phyloP scores from a whole-genome alignment of 2,329 filamentous ascomycete genomes.

The Pleoardoris graminearum region DNA sequence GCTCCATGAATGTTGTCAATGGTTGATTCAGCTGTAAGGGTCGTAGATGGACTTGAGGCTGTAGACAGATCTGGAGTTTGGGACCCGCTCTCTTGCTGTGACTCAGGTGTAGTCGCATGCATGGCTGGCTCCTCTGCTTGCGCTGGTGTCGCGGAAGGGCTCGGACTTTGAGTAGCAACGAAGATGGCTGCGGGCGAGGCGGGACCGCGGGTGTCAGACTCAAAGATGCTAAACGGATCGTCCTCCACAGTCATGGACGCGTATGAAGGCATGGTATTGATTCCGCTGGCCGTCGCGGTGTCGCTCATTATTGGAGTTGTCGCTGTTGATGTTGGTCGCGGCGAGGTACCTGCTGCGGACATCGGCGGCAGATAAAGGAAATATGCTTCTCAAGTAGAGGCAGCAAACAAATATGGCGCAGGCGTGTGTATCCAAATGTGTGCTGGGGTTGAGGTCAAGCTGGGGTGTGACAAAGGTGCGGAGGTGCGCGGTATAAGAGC shows the following conservation, averaged over 20 bases:
- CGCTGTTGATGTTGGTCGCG: background rate
- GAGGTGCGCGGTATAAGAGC: background rate
- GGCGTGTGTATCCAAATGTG: background rate
- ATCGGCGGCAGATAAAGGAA: background rate
- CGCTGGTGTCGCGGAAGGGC: background rate
- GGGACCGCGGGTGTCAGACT: background rate
- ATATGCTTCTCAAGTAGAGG: background rate
- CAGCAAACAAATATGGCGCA: background rate
- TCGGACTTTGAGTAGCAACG: background rate
- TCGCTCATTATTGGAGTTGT: background rate
- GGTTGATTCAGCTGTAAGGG: too few species aligned
- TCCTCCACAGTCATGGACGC: background rate
- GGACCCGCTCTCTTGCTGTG: too few species aligned
- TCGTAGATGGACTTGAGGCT: background rate
- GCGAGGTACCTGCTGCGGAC: too few species aligned
- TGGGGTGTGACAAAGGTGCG: background rate
- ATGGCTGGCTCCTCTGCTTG: background rate
- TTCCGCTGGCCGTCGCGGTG: background rate
- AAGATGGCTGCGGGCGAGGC: background rate
- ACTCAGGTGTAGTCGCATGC: background rate
- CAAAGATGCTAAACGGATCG: background rate
- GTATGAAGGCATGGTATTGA: background rate
- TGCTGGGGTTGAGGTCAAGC: background rate
- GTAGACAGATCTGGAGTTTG: background rate
- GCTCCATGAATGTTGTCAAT: too few species aligned